Evolutionary conservation across 1,139 yeast species (phyloP), one percentile per base, ranked within the genome.

Genomic region (Williopsis jadinii): DNA sequence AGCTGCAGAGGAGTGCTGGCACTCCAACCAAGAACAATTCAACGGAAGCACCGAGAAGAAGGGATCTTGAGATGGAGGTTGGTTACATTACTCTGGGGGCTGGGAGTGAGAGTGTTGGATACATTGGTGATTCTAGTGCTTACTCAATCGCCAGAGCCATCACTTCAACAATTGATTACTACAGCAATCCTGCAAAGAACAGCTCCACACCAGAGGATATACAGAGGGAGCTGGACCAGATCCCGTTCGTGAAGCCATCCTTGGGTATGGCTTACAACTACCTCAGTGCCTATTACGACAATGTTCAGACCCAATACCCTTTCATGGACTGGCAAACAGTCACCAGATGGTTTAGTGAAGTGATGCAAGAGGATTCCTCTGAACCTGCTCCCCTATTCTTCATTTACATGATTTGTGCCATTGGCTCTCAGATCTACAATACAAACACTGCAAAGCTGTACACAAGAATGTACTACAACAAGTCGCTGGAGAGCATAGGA

Each of bases 341-440:
- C 43, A 62, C 64, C 40, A 43, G 46, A 30, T 45, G 49, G 39
- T 65, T 51, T 39, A 46, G 50, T 3, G 34, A 40, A 12, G 57
- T 57, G 0, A 42, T 62, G 24, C 41, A 47, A 2, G 31, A 51
- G 3, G 52, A 53, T 19, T 55, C 51, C 3, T 44, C 57, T 26
- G 65, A 56, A 44, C 31, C 33, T 6, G 47, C 50, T 14, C 49
- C 50, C n/a, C 54, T 67, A 14, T 74, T 64, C 50, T 75, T 74
- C 47, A 59, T 73, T 38, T 70, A 73, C 47, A 68, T 74, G 60
- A 64, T 74, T 1, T 73, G 74, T 56, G 79, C 80, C 8, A 66
- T 75, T 32, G 75, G 76, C 0, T 65, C 75, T 1, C 73, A 76
- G 30, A 67, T 71, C n/a, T 65, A 69, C 49, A 70, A 32, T 37